phyloP scores from a whole-genome alignment of 306 rosid genomes.

The Cucumis cinereus region DNA sequence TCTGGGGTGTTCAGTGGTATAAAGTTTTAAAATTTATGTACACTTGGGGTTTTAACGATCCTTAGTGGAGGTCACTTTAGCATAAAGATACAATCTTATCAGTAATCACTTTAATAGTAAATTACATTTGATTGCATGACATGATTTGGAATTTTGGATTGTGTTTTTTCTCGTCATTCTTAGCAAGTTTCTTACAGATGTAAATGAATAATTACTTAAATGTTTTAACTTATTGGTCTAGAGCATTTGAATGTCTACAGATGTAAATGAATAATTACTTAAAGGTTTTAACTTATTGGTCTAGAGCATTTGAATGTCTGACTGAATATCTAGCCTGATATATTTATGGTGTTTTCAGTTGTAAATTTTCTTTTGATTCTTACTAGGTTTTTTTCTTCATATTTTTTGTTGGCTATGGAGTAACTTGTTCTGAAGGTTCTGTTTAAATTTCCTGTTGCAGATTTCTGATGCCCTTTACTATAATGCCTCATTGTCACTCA shows the following conservation, averaged over 20 bases:
- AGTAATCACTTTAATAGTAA: not conserved
- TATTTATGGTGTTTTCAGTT: not conserved
- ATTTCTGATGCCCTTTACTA: conserved; percentile 90
- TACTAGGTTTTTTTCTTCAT: not conserved
- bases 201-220: not conserved
- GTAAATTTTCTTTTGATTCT: not conserved
- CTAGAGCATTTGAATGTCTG: not conserved
- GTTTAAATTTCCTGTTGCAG: conserved; percentile 23
- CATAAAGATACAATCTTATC: not conserved
- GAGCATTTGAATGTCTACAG: not conserved
- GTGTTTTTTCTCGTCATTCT: not conserved
- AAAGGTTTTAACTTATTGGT: not conserved
- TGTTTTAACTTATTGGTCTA: not conserved
- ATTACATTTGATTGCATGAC: not conserved
- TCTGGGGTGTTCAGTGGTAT: not conserved
- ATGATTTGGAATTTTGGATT: not conserved
- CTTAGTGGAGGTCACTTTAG: not conserved
- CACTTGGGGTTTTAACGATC: not conserved
- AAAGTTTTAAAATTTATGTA: not conserved
- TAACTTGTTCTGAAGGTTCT: not conserved
- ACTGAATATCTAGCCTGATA: not conserved
- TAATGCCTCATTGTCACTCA: conserved; percentile 60
- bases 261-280: not conserved
- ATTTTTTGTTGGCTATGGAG: not conserved
- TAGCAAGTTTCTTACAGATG: not conserved